Percentiles rank a stretch among this genome's conserved stretches.
phyloP scores from a whole-genome alignment of 176 grass and related monocot genomes.

The Triticum monococcum region DNA sequence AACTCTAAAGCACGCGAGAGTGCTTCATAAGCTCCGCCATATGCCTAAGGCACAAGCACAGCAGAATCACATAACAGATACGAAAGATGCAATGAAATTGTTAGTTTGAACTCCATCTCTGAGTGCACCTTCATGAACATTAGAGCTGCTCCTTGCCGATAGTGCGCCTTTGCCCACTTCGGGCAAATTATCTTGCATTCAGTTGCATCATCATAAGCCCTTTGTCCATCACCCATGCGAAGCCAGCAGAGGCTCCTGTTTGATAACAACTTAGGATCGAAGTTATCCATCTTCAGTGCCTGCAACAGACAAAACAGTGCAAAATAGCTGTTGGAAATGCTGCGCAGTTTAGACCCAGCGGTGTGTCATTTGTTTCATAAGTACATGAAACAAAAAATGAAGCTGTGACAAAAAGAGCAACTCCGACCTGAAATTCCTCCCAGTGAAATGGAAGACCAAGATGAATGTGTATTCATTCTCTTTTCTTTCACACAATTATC shows the following conservation, averaged over 20 bases:
- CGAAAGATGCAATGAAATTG: neutral
- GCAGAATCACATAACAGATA: neutral
- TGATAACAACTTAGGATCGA: slow-evolving; percentile 23
- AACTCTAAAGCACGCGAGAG: too few relatives aligned
- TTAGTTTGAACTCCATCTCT: neutral
- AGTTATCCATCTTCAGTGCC: slow-evolving; percentile 34
- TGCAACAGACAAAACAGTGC: slow-evolving; percentile 4
- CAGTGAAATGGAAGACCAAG: neutral
- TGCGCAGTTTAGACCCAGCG: neutral
- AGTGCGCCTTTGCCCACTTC: slow-evolving; percentile 38
- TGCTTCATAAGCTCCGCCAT: too few relatives aligned
- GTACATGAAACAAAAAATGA: neutral
- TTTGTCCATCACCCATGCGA: slow-evolving; percentile 34
- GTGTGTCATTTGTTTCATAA: neutral
- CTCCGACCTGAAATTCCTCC: neutral
- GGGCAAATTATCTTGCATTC: slow-evolving; percentile 24
- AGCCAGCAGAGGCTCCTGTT: slow-evolving; percentile 57
- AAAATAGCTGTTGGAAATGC: neutral
- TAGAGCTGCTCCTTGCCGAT: slow-evolving; percentile 18
- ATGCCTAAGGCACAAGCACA: too few relatives aligned
- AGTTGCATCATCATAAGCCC: slow-evolving; percentile 26
- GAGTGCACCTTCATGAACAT: slow-evolving; percentile 28
- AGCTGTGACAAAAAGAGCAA: neutral
- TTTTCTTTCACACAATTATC: neutral
- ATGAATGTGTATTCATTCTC: neutral